Evolutionary conservation across 352 stramenopile genomes (phyloP).

Genomic region (Pythium chondricola): DNA sequence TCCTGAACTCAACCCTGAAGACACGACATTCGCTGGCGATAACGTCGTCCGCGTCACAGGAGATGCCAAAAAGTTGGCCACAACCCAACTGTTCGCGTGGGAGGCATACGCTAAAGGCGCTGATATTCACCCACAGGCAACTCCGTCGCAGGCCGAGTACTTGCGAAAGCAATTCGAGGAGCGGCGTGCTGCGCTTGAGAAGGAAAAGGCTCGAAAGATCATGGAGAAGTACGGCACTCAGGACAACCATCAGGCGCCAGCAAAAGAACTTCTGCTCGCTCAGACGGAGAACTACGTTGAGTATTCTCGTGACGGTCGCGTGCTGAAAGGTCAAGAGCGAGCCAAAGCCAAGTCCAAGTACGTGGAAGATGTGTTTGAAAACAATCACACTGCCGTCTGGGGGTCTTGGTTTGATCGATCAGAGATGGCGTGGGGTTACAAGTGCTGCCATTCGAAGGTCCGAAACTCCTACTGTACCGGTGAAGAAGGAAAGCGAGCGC

Average conservation of each 20-base stretch:
- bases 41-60: slow-evolving; percentile 93
- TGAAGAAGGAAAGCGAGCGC: slow-evolving; percentile 85
- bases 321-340: slow-evolving; percentile 78
- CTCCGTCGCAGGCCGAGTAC: slow-evolving; percentile 95
- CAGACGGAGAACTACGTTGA: slow-evolving; percentile 90
- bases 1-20: slow-evolving; percentile 90
- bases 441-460: slow-evolving; percentile 94
- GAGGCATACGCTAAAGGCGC: slow-evolving; percentile 89
- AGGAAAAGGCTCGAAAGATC: slow-evolving; percentile 68
- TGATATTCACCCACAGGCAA: slow-evolving; percentile 94
- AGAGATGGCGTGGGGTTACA: slow-evolving; percentile 96
- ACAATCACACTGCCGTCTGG: slow-evolving; percentile 97
- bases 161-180: slow-evolving; percentile 92
- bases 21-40: slow-evolving; percentile 93
- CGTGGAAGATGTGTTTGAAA: slow-evolving; percentile 94
- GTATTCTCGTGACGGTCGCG: slow-evolving; percentile 90
- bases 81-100: slow-evolving; percentile 95
- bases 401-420: slow-evolving; percentile 96
- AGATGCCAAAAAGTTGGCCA: slow-evolving; percentile 90
- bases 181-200: slow-evolving; percentile 60
- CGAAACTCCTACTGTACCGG: slow-evolving; percentile 96
- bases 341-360: slow-evolving; percentile 94
- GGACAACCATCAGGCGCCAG: slow-evolving; percentile 86
- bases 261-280: slow-evolving; percentile 74
- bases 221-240: slow-evolving; percentile 96